Percentiles rank a stretch among this genome's conserved stretches.
phyloP scores from a whole-genome alignment of 106 monocot species.

The Acorus gramineus region DNA sequence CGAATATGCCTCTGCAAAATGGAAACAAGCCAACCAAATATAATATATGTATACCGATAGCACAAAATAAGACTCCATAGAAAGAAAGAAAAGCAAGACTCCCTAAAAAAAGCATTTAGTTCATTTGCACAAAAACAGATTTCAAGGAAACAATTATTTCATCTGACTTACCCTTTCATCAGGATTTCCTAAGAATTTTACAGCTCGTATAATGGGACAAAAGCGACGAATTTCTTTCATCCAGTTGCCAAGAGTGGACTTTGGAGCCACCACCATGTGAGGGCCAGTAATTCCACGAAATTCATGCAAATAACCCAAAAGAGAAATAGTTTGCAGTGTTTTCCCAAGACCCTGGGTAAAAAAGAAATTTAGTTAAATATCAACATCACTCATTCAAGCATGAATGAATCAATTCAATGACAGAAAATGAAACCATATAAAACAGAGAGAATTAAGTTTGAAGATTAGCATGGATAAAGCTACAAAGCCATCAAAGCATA shows the following conservation, averaged over 20 bases:
- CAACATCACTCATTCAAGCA: neutral
- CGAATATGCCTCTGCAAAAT: conserved; percentile 74
- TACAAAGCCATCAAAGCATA: neutral
- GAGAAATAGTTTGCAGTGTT: conserved; percentile 88
- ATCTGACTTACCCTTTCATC: conserved; percentile 71
- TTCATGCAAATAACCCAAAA: conserved; percentile 80
- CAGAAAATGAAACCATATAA: neutral
- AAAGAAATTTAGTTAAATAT: neutral
- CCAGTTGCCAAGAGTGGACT: conserved; percentile 96
- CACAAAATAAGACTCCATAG: too few species aligned
- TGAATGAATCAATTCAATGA: neutral
- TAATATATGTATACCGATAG: neutral
- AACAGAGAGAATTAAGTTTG: too few species aligned
- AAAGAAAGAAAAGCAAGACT: too few species aligned
- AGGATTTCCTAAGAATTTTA: conserved; percentile 83
- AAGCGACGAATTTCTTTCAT: conserved; percentile 85
- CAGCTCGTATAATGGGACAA: conserved; percentile 74
- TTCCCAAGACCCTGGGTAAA: conserved; percentile 80
- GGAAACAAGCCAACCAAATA: neutral
- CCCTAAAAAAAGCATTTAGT: too few species aligned
- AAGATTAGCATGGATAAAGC: too few species aligned
- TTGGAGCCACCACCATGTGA: conserved; percentile 95
- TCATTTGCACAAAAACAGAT: too few species aligned
- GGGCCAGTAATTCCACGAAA: conserved; percentile 85
- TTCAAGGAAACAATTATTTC: too few species aligned